Evolutionary conservation across 352 stramenopile genomes (phyloP), one percentile per base, ranked within the genome.

Genomic region (Elongisporangium prolatum): DNA sequence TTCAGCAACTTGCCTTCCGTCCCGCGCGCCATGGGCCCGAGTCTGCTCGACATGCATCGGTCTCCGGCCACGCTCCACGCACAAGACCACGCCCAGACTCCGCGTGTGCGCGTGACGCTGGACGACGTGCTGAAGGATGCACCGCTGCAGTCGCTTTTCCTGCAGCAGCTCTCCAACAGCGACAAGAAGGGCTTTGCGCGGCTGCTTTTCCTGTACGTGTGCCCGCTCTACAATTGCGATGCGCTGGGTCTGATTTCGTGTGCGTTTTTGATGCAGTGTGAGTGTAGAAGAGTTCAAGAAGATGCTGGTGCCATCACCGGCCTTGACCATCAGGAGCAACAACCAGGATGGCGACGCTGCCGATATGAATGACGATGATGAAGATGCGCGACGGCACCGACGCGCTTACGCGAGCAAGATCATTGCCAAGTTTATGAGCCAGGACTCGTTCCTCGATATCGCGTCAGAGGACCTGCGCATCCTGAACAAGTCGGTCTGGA

Each of bases 281-380:
- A 93, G 83, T 48, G 85, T 94, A 4, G 85, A 94, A 21, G 85
- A 94, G 64, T 94, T 93, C 70, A 94, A 94, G 71, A 90, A 90
- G 52, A 71, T 91, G 8, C 64, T 90, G 50, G 64, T 34, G 44
- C 52, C 48, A 9, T 34, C 48, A 7, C 40, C n/a, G 55, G 53
- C 52, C 21, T 57, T 47, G 37, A 25, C 50, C 71, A 49, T 49
- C 52, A 56, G 66, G 21, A 52, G 52, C 13, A 40, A 50, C 4
- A 25, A 63, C 9, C 25, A 59, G 3, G 48, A 40, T 3, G 47
- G 48, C 17, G 64, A 69, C 3, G 61, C 68, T 1, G 54, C 64
- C 1, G 60, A 70, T 13, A 58, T 63, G 10, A 60, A 63, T 2
- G 67, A 76, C 9, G 62, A 59, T 3, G 56, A 59, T 5, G 61